phyloP scores from a whole-genome alignment of 306 rosid species.

The Pueraria montana region DNA sequence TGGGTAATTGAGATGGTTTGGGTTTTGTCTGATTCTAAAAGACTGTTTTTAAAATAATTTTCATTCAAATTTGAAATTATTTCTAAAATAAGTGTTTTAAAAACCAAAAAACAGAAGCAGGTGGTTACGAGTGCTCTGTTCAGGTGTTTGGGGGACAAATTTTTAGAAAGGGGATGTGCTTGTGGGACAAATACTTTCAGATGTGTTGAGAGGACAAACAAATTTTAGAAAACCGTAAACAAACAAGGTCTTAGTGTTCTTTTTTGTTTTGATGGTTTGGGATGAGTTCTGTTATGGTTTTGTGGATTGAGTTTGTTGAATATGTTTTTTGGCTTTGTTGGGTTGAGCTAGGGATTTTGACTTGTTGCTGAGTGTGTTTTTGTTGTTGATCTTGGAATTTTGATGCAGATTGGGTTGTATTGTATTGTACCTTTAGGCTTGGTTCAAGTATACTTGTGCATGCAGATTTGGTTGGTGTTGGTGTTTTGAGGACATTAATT shows the following conservation, averaged over 20 bases:
- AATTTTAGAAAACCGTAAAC: background rate
- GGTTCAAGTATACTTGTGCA: constrained; percentile 35
- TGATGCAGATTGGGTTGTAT: constrained; percentile 8
- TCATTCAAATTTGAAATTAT: background rate
- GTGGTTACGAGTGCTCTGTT: background rate
- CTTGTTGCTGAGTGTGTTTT: constrained; percentile 25
- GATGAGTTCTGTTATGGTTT: constrained; percentile 28
- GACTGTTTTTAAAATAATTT: background rate
- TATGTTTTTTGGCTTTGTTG: constrained; percentile 33
- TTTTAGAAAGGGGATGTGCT: background rate
- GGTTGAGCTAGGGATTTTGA: constrained; percentile 35
- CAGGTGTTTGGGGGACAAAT: background rate
- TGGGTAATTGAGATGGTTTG: background rate
- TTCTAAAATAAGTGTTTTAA: too few relatives aligned
- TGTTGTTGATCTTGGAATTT: constrained; percentile 24
- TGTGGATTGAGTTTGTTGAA: constrained; percentile 11
- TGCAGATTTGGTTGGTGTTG: constrained; percentile 39
- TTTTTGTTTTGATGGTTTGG: background rate
- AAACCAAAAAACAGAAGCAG: too few relatives aligned
- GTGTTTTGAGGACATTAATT: constrained; percentile 31
- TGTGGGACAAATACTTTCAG: background rate
- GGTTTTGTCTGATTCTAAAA: background rate
- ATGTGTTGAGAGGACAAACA: constrained; percentile 5
- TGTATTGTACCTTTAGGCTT: constrained; percentile 28
- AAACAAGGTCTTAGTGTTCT: background rate